Evolutionary conservation across 768 basidiomycete genomes (phyloP).

Genomic region (Mycena epipterygia): DNA sequence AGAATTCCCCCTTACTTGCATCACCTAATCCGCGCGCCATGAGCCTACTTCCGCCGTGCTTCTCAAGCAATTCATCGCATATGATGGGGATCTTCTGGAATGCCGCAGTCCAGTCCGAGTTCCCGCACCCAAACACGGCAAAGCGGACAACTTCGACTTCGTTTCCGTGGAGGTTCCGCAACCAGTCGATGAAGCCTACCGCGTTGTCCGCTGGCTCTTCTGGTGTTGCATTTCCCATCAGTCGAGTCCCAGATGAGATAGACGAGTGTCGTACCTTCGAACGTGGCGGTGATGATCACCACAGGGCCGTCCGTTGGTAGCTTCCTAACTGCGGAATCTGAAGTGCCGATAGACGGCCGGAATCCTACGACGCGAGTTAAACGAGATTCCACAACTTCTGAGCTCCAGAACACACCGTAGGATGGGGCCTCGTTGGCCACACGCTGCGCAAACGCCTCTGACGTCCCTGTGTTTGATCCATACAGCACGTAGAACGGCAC

Average conservation of each 20-base stretch:
- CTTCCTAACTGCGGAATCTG: constrained; percentile 53
- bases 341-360: constrained; percentile 50
- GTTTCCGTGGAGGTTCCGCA: no score
- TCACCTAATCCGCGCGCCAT: not conserved
- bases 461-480: not conserved
- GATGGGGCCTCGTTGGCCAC: not conserved
- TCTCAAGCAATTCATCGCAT: not conserved
- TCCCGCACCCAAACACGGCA: not conserved
- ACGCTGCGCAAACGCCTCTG: not conserved
- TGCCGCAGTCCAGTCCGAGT: not conserved
- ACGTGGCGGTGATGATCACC: constrained; percentile 61
- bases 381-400: no score
- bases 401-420: not conserved
- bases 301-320: constrained; percentile 60
- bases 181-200: no score
- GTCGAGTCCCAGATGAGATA: no score
- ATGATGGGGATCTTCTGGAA: not conserved
- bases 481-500: not conserved
- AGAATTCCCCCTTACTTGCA: not conserved
- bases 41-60: not conserved
- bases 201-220: no score
- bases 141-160: no score
- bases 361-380: no score
- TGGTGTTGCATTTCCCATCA: no score
- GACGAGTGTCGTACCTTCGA: no score